A percentile compares a stretch with the other conserved stretches of the same genome.
phyloP scores from a whole-genome alignment of 352 stramenopile genomes.

The Globisporangium camurandrum region DNA sequence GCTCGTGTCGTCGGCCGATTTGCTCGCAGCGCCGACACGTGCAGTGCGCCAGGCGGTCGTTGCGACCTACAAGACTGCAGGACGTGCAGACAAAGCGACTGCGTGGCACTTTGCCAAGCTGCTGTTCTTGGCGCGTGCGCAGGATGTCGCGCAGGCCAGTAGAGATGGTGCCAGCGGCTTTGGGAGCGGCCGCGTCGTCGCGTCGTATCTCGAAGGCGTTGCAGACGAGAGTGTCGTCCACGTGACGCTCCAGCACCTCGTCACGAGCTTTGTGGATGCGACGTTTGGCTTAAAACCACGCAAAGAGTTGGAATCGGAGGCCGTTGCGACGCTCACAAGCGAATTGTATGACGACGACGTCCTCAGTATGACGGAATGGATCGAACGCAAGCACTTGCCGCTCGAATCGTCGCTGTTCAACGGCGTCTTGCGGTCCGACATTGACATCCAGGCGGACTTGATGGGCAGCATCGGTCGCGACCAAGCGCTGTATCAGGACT shows the following conservation, averaged over 20 bases:
- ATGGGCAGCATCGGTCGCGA: conserved; percentile 78
- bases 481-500: conserved; percentile 63
- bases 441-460: conserved; percentile 65
- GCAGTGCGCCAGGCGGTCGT: conserved; percentile 33
- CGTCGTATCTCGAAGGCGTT: conserved; percentile 46
- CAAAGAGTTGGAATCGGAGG: conserved; percentile 37
- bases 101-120: conserved; percentile 79
- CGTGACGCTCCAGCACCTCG: conserved; percentile 37
- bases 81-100: conserved; percentile 34
- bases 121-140: conserved; percentile 53
- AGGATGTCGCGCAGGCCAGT: conserved; percentile 20
- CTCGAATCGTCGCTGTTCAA: conserved; percentile 81
- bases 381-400: conserved; percentile 73
- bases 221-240: conserved; percentile 32
- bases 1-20: conserved; percentile 61
- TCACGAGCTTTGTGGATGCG: conserved; percentile 59
- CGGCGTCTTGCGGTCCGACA: conserved; percentile 60
- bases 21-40: conserved; percentile 39
- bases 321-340: conserved; percentile 29
- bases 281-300: conserved; percentile 24
- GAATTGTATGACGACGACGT: conserved; percentile 50
- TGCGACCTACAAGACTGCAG: conserved; percentile 29
- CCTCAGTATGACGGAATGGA: conserved; percentile 69
- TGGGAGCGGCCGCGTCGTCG: conserved; percentile 20
- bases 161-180: conserved; percentile 8